Evolutionary conservation across 73 alveolate species (phyloP), one percentile per base, ranked within the genome.

Genomic region (Tetrahymena borealis): DNA sequence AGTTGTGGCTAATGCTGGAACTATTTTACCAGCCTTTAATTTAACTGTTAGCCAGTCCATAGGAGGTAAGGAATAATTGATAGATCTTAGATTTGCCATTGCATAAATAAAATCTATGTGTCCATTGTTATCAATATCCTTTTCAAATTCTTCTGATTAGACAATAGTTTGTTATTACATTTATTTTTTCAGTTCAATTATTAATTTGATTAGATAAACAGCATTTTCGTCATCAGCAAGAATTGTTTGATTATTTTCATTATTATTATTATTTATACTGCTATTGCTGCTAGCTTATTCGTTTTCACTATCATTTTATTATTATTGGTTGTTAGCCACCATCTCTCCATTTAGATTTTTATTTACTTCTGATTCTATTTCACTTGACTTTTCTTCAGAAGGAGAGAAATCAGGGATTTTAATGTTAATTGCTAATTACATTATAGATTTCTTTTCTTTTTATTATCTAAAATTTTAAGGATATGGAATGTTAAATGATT

Each of bases 1-100:
- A 8, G 99, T 98, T 0, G 99, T 98, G 35, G 99, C 99, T 33
- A 98, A 93, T 0, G 99, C 99, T 38, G 99, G 99, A 0, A 98
- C 96, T 35, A 98, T 98, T 92, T 99, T 93, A 35, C 99, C 99
- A 4, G 99, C 99, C 90, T 98, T 98, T 37, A 98, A 93, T 94
- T 98, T 98, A 15, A 97, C 99, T 15, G 98, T 97, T 39, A 98
- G 95, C 99, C 99, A 98, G 92, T 98, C 99, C 99, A 97, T 97
- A 20, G 94, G 96, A 36, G 97, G 99, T 60, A 98, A 94, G 38
- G 91, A 91, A 93, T 98, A 98, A 95, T 98, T 98, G 32, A 93
- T 78, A 20, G 99, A 98, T 79, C 99, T 94, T 91, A 97, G 93
- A 40, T 98, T 98, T 60, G 99, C 98, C 96, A 97, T 92, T 15